phyloP scores from a whole-genome alignment of 352 stramenopile genomes.

The Peronosclerospora sorghi region DNA sequence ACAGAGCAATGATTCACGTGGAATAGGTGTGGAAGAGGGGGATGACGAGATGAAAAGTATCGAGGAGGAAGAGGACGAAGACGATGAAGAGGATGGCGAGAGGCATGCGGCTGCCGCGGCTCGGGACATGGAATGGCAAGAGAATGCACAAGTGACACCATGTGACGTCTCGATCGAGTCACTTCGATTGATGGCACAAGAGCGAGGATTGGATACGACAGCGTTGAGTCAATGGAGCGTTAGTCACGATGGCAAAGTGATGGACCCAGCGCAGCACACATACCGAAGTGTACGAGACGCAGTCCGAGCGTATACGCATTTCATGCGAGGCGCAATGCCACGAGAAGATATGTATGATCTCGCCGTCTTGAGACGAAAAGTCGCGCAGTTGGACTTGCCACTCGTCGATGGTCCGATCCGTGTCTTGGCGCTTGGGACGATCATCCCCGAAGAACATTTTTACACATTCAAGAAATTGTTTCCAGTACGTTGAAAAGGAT shows the following conservation, averaged over 20 bases:
- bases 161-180: constrained; percentile 25
- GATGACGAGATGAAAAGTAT: constrained; percentile 3
- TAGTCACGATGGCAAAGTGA: constrained; percentile 30
- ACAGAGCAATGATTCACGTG: too few species aligned
- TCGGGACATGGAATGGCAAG: constrained; percentile 3
- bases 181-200: constrained; percentile 15
- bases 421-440: constrained; percentile 32
- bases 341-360: constrained; percentile 68
- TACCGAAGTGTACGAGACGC: constrained; percentile 43
- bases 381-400: constrained; percentile 43
- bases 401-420: constrained; percentile 63
- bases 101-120: constrained; percentile 8
- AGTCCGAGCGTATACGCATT: constrained; percentile 28
- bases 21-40: too few species aligned
- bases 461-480: constrained; percentile 74
- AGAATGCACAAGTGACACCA: constrained; percentile 14
- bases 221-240: constrained; percentile 28
- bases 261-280: constrained; percentile 25
- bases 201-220: constrained; percentile 28
- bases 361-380: constrained; percentile 39
- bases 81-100: constrained; percentile 5
- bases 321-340: constrained; percentile 25
- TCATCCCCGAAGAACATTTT: constrained; percentile 54
- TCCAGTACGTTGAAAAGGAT: constrained; percentile 23
- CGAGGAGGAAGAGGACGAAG: not conserved